Evolutionary conservation across 2,329 filamentous ascomycete genomes (phyloP), one percentile per base, ranked within the genome.

Genomic region (Byssoonygena ceratinophila): DNA sequence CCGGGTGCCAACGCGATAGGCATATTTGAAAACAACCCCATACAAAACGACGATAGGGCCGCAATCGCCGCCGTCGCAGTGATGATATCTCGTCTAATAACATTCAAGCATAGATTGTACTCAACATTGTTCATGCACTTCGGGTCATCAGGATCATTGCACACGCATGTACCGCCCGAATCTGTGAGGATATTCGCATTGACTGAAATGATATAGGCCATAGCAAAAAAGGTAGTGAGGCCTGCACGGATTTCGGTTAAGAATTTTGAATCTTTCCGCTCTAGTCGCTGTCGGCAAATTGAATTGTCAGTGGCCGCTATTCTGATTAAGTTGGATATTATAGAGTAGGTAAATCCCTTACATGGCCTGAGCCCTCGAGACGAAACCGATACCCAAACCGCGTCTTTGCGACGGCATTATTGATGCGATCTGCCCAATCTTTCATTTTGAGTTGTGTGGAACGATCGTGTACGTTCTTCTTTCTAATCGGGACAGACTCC

Each of bases 11-110:
- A 69, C 7, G 80, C 82, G 59, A 87, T 82, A 1, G 87, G 87
- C 49, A 91, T 74, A 59, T 94, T 94, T 57, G 88, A 83, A 58
- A 90, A 81, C 1, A 91, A 68, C 18, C 88, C 88, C 84, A 94
- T 89, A 68, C 76, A 83, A 68, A 94, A 89, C n/a, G 81, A 84
- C 2, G 84, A 80, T 44, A 94, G 70, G 23, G 86, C 84, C 12
- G 86, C 78, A 58, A 92, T 90, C 51, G 87, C 87, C 41, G 88
- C 87, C 3, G 88, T 94, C 9, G 84, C 87, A 5, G 88, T 94
- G 51, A 94, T 84, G 36, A 90, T 71, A 64, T 94, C 88, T 29
- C 86, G 81, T 67, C 85, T 84, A 64, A 91, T 66, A 57, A 76
- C 77, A 61, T 73, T 66, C 31, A 73, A 61, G 56, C 74, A 76